phyloP scores from a whole-genome alignment of 306 rosid species.

The Glycyrrhiza uralensis region DNA sequence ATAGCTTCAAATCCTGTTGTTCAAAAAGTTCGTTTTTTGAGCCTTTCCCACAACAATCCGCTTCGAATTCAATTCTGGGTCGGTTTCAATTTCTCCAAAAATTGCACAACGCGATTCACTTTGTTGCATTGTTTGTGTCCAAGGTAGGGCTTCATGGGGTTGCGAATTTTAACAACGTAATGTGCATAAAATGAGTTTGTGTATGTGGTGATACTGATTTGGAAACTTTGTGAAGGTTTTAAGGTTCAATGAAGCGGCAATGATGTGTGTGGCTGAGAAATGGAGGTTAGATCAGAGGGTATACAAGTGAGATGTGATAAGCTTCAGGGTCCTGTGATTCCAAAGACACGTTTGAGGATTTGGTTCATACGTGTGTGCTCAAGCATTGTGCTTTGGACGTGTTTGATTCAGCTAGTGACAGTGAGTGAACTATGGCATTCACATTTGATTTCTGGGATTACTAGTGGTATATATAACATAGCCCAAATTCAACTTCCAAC shows the following conservation, averaged over 20 bases:
- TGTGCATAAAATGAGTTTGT: neutral
- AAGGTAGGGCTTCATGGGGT: conserved; percentile 33
- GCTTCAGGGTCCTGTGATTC: conserved; percentile 61
- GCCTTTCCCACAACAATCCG: neutral
- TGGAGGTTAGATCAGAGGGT: conserved; percentile 93
- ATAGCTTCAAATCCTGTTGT: neutral
- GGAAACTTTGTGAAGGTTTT: conserved; percentile 26
- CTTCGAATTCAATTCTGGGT: conserved; percentile 25
- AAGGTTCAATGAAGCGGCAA: conserved; percentile 73
- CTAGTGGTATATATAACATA: conserved; percentile 60
- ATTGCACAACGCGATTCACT: neutral
- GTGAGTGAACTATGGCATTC: conserved; percentile 89
- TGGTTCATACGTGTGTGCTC: conserved; percentile 86
- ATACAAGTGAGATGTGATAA: conserved; percentile 68
- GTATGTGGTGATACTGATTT: conserved; percentile 20
- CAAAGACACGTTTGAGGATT: conserved; percentile 78
- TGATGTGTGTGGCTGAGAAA: conserved; percentile 62
- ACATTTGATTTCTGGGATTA: conserved; percentile 65
- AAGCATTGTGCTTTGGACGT: conserved; percentile 94
- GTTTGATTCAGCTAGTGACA: conserved; percentile 84
- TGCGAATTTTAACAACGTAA: conserved; percentile 30
- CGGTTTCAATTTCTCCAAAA: conserved; percentile 24
- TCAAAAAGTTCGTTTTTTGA: conserved; percentile 18
- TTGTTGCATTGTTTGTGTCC: neutral
- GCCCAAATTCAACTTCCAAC: conserved; percentile 33